phyloP scores from a whole-genome alignment of 352 stramenopile genomes.

The Phytophthora pistaciae region DNA sequence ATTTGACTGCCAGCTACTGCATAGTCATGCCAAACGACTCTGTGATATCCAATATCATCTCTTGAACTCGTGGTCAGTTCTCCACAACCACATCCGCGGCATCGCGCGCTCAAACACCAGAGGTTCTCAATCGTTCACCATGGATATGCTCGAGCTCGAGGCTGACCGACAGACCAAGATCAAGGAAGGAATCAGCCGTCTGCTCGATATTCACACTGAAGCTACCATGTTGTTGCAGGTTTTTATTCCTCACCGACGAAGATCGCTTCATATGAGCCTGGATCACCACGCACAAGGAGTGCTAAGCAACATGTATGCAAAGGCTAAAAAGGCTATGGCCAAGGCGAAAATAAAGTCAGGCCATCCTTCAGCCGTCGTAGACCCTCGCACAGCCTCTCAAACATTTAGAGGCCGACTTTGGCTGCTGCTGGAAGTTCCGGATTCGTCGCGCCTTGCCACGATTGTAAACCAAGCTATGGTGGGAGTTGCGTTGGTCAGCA shows the following conservation, averaged over 20 bases:
- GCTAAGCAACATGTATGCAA: constrained; percentile 57
- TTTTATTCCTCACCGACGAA: constrained; percentile 70
- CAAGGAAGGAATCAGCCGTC: constrained; percentile 48
- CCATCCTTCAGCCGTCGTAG: constrained; percentile 21
- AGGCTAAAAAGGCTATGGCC: constrained; percentile 41
- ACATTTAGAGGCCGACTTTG: constrained; percentile 57
- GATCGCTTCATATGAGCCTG: background rate
- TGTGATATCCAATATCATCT: constrained; percentile 74
- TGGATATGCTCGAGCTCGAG: constrained; percentile 44
- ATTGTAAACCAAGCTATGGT: constrained; percentile 74
- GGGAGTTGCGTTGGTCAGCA: constrained; percentile 58
- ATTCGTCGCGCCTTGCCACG: constrained; percentile 57
- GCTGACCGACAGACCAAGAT: constrained; percentile 48
- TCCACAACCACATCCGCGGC: constrained; percentile 56
- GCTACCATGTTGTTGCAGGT: constrained; percentile 38
- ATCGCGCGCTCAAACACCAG: constrained; percentile 33
- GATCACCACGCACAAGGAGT: constrained; percentile 33
- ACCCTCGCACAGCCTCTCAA: constrained; percentile 24
- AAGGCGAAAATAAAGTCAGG: constrained; percentile 39
- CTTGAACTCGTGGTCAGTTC: constrained; percentile 50
- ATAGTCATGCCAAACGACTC: constrained; percentile 59
- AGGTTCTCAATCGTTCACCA: constrained; percentile 20
- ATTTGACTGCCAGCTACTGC: constrained; percentile 58
- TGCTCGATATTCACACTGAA: constrained; percentile 56
- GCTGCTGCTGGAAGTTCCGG: constrained; percentile 67